These are phyloP conservation scores for Mallotus repandus DNA, from an alignment of 441 rosid species.

Conservation along the genomic window DNA sequence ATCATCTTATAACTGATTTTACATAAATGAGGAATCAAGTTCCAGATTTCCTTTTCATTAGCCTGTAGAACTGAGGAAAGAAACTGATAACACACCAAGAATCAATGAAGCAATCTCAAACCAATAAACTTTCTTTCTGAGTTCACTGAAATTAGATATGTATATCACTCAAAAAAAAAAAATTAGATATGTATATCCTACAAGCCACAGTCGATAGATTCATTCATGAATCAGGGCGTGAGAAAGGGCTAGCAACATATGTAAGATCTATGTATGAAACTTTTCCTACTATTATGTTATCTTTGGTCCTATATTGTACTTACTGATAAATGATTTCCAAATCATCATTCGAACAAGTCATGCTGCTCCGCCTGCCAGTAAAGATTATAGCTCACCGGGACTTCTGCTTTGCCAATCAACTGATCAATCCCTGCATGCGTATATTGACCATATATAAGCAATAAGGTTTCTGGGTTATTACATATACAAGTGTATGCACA, in stretches of 20 bases:
- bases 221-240: neutral
- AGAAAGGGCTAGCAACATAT: neutral
- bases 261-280: neutral
- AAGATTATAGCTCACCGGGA: slow-evolving; percentile 28
- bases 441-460: neutral
- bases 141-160: slow-evolving; percentile 1
- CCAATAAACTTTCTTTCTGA: neutral
- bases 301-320: neutral
- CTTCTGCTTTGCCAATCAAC: slow-evolving; percentile 47
- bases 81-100: neutral
- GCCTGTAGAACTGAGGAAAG: neutral
- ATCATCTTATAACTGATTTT: too few species aligned
- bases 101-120: neutral
- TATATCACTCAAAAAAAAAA: too few species aligned
- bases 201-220: neutral
- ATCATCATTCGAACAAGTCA: slow-evolving; percentile 33
- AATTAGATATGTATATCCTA: neutral
- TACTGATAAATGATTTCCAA: neutral
- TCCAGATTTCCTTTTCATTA: neutral
- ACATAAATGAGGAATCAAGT: neutral
- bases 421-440: slow-evolving; percentile 55
- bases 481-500: too few species aligned
- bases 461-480: neutral
- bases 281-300: neutral
- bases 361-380: slow-evolving; percentile 34